These are phyloP conservation scores for Volutella citrinella DNA, from an alignment of 2,329 filamentous ascomycete species.

Conservation along the genomic window DNA sequence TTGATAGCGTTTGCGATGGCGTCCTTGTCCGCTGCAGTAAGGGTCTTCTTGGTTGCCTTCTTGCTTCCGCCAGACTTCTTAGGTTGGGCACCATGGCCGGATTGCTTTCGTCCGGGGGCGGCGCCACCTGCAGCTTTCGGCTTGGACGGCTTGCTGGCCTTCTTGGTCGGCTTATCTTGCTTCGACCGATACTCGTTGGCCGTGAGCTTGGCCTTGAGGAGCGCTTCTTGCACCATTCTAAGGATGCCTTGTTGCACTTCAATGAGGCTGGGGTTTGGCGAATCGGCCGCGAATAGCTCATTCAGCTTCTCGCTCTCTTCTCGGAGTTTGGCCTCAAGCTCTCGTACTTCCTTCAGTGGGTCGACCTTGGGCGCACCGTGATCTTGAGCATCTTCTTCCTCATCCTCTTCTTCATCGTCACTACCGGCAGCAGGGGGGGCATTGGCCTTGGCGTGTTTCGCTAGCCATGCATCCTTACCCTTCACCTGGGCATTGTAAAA, in stretches of 20 bases:
- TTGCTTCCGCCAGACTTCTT: slow-evolving; percentile 40
- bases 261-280: slow-evolving; percentile 50
- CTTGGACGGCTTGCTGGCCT: slow-evolving; percentile 57
- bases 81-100: slow-evolving; percentile 28
- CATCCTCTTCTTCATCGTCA: slow-evolving; percentile 68
- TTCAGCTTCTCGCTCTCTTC: slow-evolving; percentile 60
- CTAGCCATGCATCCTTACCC: slow-evolving; percentile 78
- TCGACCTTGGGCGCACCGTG: slow-evolving; percentile 41
- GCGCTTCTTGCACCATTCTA: slow-evolving; percentile 64
- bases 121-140: slow-evolving; percentile 36
- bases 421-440: slow-evolving; percentile 59
- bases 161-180: slow-evolving; percentile 58
- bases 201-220: slow-evolving; percentile 69
- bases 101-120: slow-evolving; percentile 41
- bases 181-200: slow-evolving; percentile 49
- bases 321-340: slow-evolving; percentile 48
- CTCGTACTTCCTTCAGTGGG: slow-evolving; percentile 45
- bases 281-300: slow-evolving; percentile 48
- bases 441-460: slow-evolving; percentile 61
- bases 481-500: slow-evolving; percentile 74
- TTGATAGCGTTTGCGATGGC: slow-evolving; percentile 85
- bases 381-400: slow-evolving; percentile 56
- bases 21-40: slow-evolving; percentile 81
- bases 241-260: slow-evolving; percentile 61
- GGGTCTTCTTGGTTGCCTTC: slow-evolving; percentile 48